Base-by-base conservation (phyloP, 805 yeast species). In the Metschnikowia gelsemii region DNA sequence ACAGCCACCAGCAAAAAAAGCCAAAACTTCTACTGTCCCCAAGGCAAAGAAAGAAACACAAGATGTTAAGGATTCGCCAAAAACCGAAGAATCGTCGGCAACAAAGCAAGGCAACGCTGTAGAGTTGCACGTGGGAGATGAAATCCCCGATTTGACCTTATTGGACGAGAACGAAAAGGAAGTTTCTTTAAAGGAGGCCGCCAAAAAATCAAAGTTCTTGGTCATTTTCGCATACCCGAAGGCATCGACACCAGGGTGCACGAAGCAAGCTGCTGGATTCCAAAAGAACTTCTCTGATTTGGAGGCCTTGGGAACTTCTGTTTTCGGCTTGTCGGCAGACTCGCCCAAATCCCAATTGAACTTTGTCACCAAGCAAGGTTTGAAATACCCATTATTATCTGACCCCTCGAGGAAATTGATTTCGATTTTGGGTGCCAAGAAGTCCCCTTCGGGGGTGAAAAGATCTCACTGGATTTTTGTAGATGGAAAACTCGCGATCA, bases 231-330 rank as follows among this genome's bases (percentile, higher is more conserved):
- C 96, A 14, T 91, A 90, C 59, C 98, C 98, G 40, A 83, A 76
- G 57, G 98, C 98, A 0, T 80, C 84, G 19, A 91, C 98, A 0
- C 96, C 96, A 1, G 99, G 99, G 3, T 93, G 99, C 64, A 91
- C 99, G 1, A 78, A 88, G 54, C 99, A 91, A 66, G 97, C 90
- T 2, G 77, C 85, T 59, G 96, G 96, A 0, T 93, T 84, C 61
- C 80, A 93, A 54, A 82, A 78, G 50, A 78, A 78, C 52, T 82
- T 66, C 59, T 69, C 73, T 2, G 68, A 73, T 30, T 75, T 85
- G 54, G 61, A 69, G 33, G 51, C 49, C 8, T 66, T 75, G 27
- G 75, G 75, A 18, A 82, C 81, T 2, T 66, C 76, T 0, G 82
- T 91, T 1, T 80, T 76, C 53, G 99, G 99, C 0, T 61, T 91